These are phyloP conservation scores for Hypomontagnella submonticulosa DNA, from an alignment of 495 filamentous ascomycete genomes.

Conservation along the genomic window DNA sequence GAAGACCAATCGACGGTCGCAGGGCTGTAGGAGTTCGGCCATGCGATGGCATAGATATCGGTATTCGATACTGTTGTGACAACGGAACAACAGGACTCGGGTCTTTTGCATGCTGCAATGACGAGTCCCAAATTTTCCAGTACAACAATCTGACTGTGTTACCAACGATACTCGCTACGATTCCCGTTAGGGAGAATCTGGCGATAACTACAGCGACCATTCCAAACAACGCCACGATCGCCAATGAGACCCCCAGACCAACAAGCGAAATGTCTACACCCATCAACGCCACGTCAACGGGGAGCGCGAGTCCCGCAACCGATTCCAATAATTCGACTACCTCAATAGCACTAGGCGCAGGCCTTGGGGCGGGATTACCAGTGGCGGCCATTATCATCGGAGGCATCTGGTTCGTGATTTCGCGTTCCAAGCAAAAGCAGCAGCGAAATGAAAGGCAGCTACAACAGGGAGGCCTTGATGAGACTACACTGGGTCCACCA, in stretches of 20 bases:
- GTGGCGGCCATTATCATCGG: slow-evolving; percentile 21
- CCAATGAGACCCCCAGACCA: not conserved
- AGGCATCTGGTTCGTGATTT: slow-evolving; percentile 23
- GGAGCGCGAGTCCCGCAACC: not conserved
- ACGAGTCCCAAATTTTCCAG: slow-evolving; percentile 8
- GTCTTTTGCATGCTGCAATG: slow-evolving; percentile 32
- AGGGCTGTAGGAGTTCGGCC: slow-evolving; percentile 4
- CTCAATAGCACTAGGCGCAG: slow-evolving; percentile 19
- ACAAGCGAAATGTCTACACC: not conserved
- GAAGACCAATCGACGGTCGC: not conserved
- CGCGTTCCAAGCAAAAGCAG: slow-evolving; percentile 15
- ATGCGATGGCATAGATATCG: slow-evolving; percentile 24
- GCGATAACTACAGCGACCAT: not conserved
- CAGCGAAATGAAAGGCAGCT: not conserved
- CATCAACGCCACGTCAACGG: not conserved
- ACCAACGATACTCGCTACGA: slow-evolving; percentile 24
- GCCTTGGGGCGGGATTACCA: slow-evolving; percentile 24
- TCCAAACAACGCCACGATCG: not conserved
- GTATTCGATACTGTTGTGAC: slow-evolving; percentile 31
- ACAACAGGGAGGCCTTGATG: not conserved
- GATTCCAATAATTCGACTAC: not conserved
- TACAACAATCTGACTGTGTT: slow-evolving; percentile 24
- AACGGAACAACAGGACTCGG: slow-evolving; percentile 18
- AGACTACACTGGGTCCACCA: not conserved
- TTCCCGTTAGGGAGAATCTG: not conserved